These are phyloP conservation scores for Macadamia integrifolia DNA, from an alignment of 164 flowering plant species.

Conservation along the genomic window DNA sequence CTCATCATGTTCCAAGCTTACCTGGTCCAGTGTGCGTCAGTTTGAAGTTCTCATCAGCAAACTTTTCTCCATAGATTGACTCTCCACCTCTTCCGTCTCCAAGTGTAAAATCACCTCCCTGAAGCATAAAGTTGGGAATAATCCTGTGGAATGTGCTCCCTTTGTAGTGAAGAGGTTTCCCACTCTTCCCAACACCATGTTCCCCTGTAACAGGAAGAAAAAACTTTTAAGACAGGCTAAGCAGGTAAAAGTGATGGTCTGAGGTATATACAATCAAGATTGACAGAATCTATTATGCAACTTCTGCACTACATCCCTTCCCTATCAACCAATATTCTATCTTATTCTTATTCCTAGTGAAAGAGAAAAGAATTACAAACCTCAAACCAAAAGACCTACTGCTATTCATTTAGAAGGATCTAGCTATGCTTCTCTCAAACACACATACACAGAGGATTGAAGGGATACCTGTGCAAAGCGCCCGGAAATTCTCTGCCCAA, in stretches of 20 bases:
- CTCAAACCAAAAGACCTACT: too few species aligned
- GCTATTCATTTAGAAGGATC: too few species aligned
- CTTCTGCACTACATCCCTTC: too few species aligned
- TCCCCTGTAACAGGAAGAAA: constrained; percentile 48
- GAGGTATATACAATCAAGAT: too few species aligned
- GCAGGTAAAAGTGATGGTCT: too few species aligned
- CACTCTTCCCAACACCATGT: constrained; percentile 74
- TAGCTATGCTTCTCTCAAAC: too few species aligned
- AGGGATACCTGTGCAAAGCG: constrained; percentile 76
- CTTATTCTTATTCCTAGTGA: too few species aligned
- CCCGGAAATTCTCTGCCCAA: constrained; percentile 79
- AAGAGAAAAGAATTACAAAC: too few species aligned
- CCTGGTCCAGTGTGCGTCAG: constrained; percentile 98
- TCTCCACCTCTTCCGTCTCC: constrained; percentile 98
- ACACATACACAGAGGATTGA: neutral
- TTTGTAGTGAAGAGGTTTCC: constrained; percentile 89
- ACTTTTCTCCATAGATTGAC: constrained; percentile 87
- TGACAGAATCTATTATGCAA: too few species aligned
- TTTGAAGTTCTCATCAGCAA: constrained; percentile 93
- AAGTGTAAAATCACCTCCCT: constrained; percentile 94
- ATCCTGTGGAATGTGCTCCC: constrained; percentile 90
- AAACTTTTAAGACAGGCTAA: neutral
- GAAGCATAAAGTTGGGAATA: constrained; percentile 96
- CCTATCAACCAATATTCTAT: too few species aligned
- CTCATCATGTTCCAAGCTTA: constrained; percentile 12